Percentiles rank a stretch among this genome's conserved stretches.
These are phyloP conservation scores for Adansonia madagascariensis DNA, from an alignment of 441 rosid species.

Conservation along the genomic window DNA sequence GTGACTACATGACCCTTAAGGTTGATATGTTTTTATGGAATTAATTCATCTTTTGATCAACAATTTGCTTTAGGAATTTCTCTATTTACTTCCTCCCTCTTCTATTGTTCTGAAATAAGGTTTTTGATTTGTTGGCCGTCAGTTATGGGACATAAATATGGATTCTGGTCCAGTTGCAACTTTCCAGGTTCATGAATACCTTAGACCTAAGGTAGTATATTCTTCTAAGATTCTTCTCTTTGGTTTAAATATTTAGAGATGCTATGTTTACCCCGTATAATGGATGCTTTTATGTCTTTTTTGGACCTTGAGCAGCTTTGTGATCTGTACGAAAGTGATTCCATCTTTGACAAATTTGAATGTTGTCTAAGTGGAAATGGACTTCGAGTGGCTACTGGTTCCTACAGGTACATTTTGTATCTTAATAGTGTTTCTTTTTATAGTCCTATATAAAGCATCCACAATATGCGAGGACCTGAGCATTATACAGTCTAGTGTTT, in stretches of 20 bases:
- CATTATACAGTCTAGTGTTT: not conserved
- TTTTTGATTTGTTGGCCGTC: slow-evolving; percentile 31
- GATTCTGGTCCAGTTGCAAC: slow-evolving; percentile 93
- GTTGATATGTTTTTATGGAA: slow-evolving; percentile 41
- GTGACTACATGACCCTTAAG: slow-evolving; percentile 99
- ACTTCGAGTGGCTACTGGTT: slow-evolving; percentile 83
- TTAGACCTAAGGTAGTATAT: slow-evolving; percentile 79
- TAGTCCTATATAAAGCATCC: too few relatives aligned
- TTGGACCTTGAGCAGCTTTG: slow-evolving; percentile 60
- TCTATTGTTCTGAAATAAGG: slow-evolving; percentile 6
- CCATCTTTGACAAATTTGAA: slow-evolving; percentile 94
- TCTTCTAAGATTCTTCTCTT: slow-evolving; percentile 1
- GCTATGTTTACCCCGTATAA: too few relatives aligned
- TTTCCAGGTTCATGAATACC: slow-evolving; percentile 89
- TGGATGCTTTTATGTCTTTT: not conserved
- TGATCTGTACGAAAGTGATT: slow-evolving; percentile 92
- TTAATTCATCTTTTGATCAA: not conserved
- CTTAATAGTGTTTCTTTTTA: not conserved
- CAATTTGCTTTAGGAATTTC: too few relatives aligned
- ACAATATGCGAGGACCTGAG: slow-evolving; percentile 7
- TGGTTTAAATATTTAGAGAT: not conserved
- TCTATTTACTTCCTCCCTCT: not conserved
- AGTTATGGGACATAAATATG: slow-evolving; percentile 99
- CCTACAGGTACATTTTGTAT: slow-evolving; percentile 70
- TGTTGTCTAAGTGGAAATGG: slow-evolving; percentile 94